Conservation (phyloP, 306 rosid genomes). For the Cicer arietinum region DNA sequence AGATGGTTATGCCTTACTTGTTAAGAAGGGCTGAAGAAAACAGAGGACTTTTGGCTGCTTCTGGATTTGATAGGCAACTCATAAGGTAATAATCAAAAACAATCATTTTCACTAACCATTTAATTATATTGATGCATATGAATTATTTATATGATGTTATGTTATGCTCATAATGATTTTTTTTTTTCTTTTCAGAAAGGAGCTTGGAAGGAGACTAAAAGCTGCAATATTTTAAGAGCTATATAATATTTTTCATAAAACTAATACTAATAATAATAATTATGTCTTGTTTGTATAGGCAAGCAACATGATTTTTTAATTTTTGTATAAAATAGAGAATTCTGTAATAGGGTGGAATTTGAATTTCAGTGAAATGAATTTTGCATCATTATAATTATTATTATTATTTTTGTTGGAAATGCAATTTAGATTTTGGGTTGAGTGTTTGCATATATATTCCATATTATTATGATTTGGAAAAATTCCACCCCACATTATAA, state of each 20-base stretch:
- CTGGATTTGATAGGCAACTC: constrained; percentile 67
- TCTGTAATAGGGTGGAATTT: no score
- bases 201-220: constrained; percentile 64
- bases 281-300: no score
- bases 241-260: background rate
- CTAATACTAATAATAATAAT: background rate
- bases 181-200: constrained; percentile 52
- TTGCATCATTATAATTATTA: background rate
- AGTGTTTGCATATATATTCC: background rate
- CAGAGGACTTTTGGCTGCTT: constrained; percentile 80
- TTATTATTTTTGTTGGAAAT: background rate
- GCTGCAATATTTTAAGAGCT: constrained; percentile 48
- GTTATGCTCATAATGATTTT: background rate
- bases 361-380: no score
- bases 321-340: no score
- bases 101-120: background rate
- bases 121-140: background rate
- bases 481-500: background rate
- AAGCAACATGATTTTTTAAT: no score
- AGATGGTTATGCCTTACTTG: constrained; percentile 81
- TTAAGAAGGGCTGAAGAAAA: constrained; percentile 92
- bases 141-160: constrained; percentile 20
- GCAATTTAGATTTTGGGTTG: background rate
- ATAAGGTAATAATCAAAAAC: constrained; percentile 55
- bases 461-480: background rate